Evolutionary conservation across 1,284 basidiomycete species (phyloP).

Genomic region (Fomitopsis betulina): DNA sequence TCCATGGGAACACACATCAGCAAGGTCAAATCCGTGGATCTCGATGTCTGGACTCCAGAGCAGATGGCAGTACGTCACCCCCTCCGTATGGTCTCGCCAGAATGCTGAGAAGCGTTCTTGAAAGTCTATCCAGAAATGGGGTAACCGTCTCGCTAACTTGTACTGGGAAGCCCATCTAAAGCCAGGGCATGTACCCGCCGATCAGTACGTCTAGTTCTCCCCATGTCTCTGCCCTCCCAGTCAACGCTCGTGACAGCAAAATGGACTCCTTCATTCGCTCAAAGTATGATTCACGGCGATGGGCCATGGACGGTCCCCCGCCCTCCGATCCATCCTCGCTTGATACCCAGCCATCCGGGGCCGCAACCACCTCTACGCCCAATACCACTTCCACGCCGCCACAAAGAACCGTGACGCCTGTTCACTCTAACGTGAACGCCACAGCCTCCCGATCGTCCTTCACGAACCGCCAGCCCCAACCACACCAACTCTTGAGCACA

Average conservation of each 20-base stretch:
- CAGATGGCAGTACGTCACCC: conserved; percentile 81
- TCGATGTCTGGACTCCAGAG: conserved; percentile 97
- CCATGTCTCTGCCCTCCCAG: not conserved
- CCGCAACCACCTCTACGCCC: conserved; percentile 17
- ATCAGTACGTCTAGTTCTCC: conserved; percentile 67
- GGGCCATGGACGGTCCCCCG: conserved; percentile 87
- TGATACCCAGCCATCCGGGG: conserved; percentile 41
- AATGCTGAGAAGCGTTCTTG: not conserved
- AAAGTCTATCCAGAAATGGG: conserved; percentile 90
- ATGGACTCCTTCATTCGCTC: conserved; percentile 97
- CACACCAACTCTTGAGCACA: conserved; percentile 51
- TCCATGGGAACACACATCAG: conserved; percentile 98
- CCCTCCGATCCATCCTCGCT: conserved; percentile 82
- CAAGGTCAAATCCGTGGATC: conserved; percentile 95
- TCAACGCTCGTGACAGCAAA: conserved; percentile 56
- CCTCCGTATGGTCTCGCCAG: not conserved
- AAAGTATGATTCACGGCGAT: conserved; percentile 92
- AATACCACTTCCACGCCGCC: conserved; percentile 17
- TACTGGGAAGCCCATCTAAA: conserved; percentile 99
- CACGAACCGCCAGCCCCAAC: conserved; percentile 47
- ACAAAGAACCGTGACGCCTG: conserved; percentile 27
- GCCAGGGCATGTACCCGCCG: conserved; percentile 87
- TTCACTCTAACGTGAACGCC: conserved; percentile 18
- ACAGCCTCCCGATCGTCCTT: conserved; percentile 24
- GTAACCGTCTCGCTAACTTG: conserved; percentile 85